A percentile compares a stretch with the other conserved stretches of the same genome.
These are phyloP conservation scores for Penicillium fimorum DNA, from an alignment of 495 filamentous ascomycete species.

Conservation along the genomic window DNA sequence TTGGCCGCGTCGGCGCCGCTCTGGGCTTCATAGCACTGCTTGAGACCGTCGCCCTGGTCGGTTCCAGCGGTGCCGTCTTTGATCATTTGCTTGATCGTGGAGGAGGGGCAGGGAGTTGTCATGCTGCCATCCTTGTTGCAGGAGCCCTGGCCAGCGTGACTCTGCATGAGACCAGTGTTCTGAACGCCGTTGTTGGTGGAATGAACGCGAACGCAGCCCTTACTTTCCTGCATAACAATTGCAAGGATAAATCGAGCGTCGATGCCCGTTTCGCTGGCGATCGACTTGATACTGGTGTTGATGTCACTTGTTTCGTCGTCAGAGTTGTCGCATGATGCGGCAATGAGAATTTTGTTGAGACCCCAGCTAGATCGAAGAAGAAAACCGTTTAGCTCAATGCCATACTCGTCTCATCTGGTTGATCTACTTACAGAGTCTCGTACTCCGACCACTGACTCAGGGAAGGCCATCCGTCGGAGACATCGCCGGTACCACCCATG, in stretches of 20 bases:
- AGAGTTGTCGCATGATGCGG: constrained; percentile 46
- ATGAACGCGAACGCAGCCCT: constrained; percentile 55
- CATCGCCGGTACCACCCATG: constrained; percentile 23
- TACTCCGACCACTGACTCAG: constrained; percentile 19
- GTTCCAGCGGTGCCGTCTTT: constrained; percentile 45
- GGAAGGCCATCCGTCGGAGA: constrained; percentile 26
- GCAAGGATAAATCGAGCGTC: constrained; percentile 59
- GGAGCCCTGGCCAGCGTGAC: constrained; percentile 45
- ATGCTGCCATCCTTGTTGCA: constrained; percentile 41
- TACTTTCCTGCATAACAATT: constrained; percentile 58
- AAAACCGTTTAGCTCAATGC: background rate
- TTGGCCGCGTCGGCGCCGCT: constrained; percentile 31
- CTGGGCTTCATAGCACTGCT: constrained; percentile 30
- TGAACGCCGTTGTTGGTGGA: constrained; percentile 45
- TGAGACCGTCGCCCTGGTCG: constrained; percentile 41
- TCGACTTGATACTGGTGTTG: constrained; percentile 36
- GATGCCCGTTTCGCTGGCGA: constrained; percentile 37
- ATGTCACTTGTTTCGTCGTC: constrained; percentile 42
- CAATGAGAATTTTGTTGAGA: constrained; percentile 42
- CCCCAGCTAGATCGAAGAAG: constrained; percentile 34
- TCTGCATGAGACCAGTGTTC: constrained; percentile 59
- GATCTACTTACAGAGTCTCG: constrained; percentile 19
- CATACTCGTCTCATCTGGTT: no score
- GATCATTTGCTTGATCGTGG: constrained; percentile 49
- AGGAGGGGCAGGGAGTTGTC: constrained; percentile 45